Conservation (phyloP, 768 basidiomycete genomes). For the Kwoniella sp. region DNA sequence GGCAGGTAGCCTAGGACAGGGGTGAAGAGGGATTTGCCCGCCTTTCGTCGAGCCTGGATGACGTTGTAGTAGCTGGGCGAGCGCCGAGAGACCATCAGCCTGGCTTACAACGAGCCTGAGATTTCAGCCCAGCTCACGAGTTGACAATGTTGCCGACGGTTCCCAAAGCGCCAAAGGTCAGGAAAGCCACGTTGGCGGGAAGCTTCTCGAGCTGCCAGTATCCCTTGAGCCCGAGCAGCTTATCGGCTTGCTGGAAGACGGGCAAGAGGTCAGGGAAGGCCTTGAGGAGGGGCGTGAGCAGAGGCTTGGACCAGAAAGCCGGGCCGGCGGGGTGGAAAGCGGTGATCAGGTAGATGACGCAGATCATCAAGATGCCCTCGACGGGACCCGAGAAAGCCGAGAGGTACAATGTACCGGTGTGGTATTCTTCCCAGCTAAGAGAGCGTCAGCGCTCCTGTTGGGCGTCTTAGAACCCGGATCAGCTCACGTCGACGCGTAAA, state of each 20-base stretch:
- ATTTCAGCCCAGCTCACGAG: slow-evolving; percentile 54
- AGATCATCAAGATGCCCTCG: slow-evolving; percentile 87
- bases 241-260: slow-evolving; percentile 18
- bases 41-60: slow-evolving; percentile 56
- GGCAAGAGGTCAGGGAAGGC: slow-evolving; percentile 9
- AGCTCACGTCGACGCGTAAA: slow-evolving; percentile 64
- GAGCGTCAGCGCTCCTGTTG: neutral
- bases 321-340: slow-evolving; percentile 61
- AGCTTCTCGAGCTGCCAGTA: slow-evolving; percentile 53
- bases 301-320: slow-evolving; percentile 38
- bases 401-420: slow-evolving; percentile 74
- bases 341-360: slow-evolving; percentile 68
- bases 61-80: slow-evolving; percentile 71
- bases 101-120: neutral
- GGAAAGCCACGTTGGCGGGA: slow-evolving; percentile 78
- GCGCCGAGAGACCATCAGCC: neutral
- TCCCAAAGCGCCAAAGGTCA: slow-evolving; percentile 68
- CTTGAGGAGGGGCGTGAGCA: slow-evolving; percentile 22
- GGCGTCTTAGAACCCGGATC: neutral
- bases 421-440: slow-evolving; percentile 56
- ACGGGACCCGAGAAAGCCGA: slow-evolving; percentile 92
- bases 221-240: slow-evolving; percentile 25
- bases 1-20: slow-evolving; percentile 77
- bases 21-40: slow-evolving; percentile 49
- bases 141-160: slow-evolving; percentile 74